These are phyloP conservation scores for Salix dunnii DNA, from an alignment of 345 rosid species.

Conservation along the genomic window DNA sequence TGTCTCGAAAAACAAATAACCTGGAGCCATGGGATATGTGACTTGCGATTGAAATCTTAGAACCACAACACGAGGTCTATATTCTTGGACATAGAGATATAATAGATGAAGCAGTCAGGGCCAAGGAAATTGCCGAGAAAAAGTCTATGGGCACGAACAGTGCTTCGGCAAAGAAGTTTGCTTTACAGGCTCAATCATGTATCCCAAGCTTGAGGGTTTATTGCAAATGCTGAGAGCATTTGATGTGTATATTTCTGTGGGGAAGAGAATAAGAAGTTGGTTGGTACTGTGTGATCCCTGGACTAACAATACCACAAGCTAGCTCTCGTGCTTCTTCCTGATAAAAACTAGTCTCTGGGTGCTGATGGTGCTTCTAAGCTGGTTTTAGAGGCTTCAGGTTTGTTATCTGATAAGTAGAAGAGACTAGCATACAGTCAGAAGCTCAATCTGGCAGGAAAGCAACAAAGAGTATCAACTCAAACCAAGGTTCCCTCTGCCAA, in stretches of 20 bases:
- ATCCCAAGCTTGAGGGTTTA: constrained; percentile 44
- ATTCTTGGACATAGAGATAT: constrained; percentile 1
- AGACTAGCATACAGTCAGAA: constrained; percentile 50
- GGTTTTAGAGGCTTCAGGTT: constrained; percentile 39
- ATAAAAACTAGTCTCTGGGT: constrained; percentile 43
- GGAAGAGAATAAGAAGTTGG: constrained; percentile 36
- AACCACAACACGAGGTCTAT: constrained; percentile 8
- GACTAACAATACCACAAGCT: constrained; percentile 39
- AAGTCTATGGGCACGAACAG: constrained; percentile 34
- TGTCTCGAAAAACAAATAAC: constrained; percentile 10
- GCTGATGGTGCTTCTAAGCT: constrained; percentile 46
- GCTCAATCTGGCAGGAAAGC: constrained; percentile 38
- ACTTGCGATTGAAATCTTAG: constrained; percentile 8
- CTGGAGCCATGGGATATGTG: background rate
- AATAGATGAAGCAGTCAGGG: constrained; percentile 46
- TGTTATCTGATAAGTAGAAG: constrained; percentile 33
- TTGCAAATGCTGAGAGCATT: constrained; percentile 31
- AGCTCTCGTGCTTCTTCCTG: constrained; percentile 43
- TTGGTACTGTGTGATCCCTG: constrained; percentile 34
- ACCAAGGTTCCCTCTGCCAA: constrained; percentile 36
- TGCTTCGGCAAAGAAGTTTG: constrained; percentile 42
- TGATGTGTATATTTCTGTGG: constrained; percentile 35
- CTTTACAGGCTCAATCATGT: constrained; percentile 45
- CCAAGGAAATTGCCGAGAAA: constrained; percentile 43
- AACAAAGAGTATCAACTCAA: constrained; percentile 28